These are phyloP conservation scores for Verticillium zaregamsianum DNA, from an alignment of 2,329 filamentous ascomycete species.

Conservation along the genomic window DNA sequence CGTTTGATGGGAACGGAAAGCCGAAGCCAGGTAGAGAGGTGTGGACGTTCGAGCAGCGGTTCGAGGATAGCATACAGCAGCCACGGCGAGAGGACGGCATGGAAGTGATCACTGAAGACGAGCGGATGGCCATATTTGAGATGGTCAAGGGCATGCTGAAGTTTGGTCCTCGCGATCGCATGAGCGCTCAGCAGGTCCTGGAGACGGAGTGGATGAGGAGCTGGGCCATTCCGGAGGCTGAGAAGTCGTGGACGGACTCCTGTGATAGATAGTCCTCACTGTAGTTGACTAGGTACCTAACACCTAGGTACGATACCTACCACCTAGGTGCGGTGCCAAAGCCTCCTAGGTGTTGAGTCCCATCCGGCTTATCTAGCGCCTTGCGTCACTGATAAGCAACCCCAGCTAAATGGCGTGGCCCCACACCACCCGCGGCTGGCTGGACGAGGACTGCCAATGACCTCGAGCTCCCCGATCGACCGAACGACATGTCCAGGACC, in stretches of 20 bases:
- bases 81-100: constrained; percentile 14
- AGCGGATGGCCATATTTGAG: constrained; percentile 8
- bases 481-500: background rate
- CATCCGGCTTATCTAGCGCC: too few species aligned
- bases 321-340: too few species aligned
- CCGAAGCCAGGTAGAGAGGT: constrained; percentile 6
- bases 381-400: background rate
- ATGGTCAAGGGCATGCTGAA: constrained; percentile 12
- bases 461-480: background rate
- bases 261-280: too few species aligned
- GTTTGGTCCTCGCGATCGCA: constrained; percentile 9
- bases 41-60: constrained; percentile 22
- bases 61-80: constrained; percentile 23
- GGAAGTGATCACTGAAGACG: constrained; percentile 3
- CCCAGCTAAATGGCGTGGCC: background rate
- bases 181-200: constrained; percentile 11
- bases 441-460: background rate
- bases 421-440: background rate
- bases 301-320: too few species aligned
- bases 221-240: constrained; percentile 5
- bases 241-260: constrained; percentile 3
- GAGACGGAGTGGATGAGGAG: constrained; percentile 13
- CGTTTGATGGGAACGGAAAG: constrained; percentile 5
- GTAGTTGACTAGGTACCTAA: too few species aligned
- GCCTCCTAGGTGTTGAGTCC: too few species aligned